Evolutionary conservation across 805 yeast genomes (phyloP).

Genomic region (Ascoidea rubescens): DNA sequence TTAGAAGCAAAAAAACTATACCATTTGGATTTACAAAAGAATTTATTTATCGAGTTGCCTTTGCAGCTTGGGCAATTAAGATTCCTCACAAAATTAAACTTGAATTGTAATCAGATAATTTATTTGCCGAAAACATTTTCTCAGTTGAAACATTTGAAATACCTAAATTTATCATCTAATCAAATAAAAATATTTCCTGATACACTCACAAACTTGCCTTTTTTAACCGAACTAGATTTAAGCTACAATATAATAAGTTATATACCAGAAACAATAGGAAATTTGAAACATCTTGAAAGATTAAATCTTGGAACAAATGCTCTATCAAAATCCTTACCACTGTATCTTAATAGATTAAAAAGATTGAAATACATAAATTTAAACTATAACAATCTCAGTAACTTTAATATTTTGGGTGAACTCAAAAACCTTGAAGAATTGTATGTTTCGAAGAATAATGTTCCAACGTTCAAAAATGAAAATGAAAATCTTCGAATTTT

Average conservation of each 20-base stretch:
- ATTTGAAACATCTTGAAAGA: conserved; percentile 46
- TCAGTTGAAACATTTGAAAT: conserved; percentile 35
- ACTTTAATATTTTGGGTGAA: conserved; percentile 30
- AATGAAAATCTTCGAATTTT: conserved; percentile 52
- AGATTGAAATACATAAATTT: conserved; percentile 62
- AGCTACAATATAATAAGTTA: conserved; percentile 61
- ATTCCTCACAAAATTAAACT: conserved; percentile 41
- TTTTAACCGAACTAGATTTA: conserved; percentile 55
- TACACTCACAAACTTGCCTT: conserved; percentile 42
- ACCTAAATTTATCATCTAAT: conserved; percentile 73
- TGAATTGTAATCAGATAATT: conserved; percentile 65
- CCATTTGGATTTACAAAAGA: conserved; percentile 62
- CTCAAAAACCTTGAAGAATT: conserved; percentile 57
- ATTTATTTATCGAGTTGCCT: conserved; percentile 56
- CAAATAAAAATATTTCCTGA: conserved; percentile 49
- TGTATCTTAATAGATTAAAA: conserved; percentile 34
- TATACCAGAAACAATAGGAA: conserved; percentile 49
- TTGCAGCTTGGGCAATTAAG: conserved; percentile 33
- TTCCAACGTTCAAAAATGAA: conserved; percentile 53
- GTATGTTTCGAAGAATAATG: conserved; percentile 60
- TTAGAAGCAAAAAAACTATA: conserved; percentile 55
- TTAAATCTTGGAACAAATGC: conserved; percentile 67
- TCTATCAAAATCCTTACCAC: conserved; percentile 38
- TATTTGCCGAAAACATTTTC: conserved; percentile 49
- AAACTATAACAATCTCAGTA: conserved; percentile 47